Percentiles rank a stretch among this genome's conserved stretches.
These are phyloP conservation scores for Madurella fahalii DNA, from an alignment of 2,329 filamentous ascomycete genomes.

Conservation along the genomic window DNA sequence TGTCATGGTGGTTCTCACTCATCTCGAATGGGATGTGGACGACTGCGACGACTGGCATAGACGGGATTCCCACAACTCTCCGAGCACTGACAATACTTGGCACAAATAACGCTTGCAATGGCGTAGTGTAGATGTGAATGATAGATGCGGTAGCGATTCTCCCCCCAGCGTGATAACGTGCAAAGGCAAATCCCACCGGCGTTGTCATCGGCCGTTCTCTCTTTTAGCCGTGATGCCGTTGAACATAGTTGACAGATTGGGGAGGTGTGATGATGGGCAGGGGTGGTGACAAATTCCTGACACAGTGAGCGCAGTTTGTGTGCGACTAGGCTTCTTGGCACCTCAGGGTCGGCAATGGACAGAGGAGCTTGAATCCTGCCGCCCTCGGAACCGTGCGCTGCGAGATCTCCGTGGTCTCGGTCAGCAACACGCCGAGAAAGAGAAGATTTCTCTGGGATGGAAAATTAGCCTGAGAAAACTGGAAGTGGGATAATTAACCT, in stretches of 20 bases:
- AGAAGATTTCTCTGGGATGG: background rate
- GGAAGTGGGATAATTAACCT: slow-evolving; percentile 2
- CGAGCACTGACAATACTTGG: background rate
- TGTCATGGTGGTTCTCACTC: background rate
- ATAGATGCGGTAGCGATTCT: background rate
- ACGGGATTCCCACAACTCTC: background rate
- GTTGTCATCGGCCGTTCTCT: slow-evolving; percentile 16
- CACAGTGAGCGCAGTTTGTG: background rate
- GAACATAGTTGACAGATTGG: background rate
- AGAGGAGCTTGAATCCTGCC: background rate
- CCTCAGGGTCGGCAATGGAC: slow-evolving; percentile 2
- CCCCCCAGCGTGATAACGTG: background rate
- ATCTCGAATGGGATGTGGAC: too few relatives aligned
- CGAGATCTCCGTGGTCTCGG: slow-evolving; percentile 12
- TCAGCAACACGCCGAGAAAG: slow-evolving; percentile 2
- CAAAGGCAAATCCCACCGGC: slow-evolving; percentile 7
- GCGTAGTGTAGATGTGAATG: too few relatives aligned
- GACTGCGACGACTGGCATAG: too few relatives aligned
- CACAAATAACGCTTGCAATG: too few relatives aligned
- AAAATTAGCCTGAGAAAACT: background rate
- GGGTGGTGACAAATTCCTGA: slow-evolving; percentile 6
- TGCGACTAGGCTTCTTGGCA: slow-evolving; percentile 3
- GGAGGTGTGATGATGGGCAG: background rate
- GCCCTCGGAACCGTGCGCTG: background rate
- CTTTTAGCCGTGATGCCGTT: slow-evolving; percentile 19